These are phyloP conservation scores for Pichia phayaonensis DNA, from an alignment of 805 yeast genomes.

Conservation along the genomic window DNA sequence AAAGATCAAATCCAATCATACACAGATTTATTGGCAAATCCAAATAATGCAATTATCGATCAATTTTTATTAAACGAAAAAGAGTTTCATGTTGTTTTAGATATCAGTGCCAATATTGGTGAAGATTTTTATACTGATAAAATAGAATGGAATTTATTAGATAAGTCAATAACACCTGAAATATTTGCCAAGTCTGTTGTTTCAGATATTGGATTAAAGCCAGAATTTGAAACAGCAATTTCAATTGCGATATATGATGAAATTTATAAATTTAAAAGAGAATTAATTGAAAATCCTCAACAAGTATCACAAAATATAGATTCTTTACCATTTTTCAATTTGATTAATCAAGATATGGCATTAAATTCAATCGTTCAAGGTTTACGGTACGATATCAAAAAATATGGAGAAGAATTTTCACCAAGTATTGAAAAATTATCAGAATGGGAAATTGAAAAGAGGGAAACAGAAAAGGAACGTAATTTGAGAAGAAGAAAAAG, in stretches of 20 bases:
- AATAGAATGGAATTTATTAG: conserved; percentile 84
- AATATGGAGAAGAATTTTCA: conserved; percentile 76
- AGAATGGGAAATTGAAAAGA: conserved; percentile 87
- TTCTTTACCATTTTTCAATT: conserved; percentile 28
- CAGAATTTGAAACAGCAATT: conserved; percentile 86
- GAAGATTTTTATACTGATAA: conserved; percentile 83
- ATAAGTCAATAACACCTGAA: conserved; percentile 61
- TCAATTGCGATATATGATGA: conserved; percentile 82
- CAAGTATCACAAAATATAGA: conserved; percentile 28
- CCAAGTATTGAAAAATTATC: conserved; percentile 82
- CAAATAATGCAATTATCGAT: conserved; percentile 40
- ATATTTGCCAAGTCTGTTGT: conserved; percentile 76
- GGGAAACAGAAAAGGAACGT: conserved; percentile 93
- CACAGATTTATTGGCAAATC: conserved; percentile 52
- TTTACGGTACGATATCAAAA: conserved; percentile 64
- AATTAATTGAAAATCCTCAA: conserved; percentile 55
- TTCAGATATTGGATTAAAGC: conserved; percentile 70
- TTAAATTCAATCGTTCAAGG: conserved; percentile 31
- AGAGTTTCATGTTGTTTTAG: conserved; percentile 70
- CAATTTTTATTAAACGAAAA: conserved; percentile 24
- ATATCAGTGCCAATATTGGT: conserved; percentile 74
- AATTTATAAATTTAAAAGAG: conserved; percentile 67
- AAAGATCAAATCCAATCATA: conserved; percentile 76
- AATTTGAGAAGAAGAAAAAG: conserved; percentile 87
- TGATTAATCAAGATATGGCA: conserved; percentile 23